These are phyloP conservation scores for Rubus parviflorus DNA, from an alignment of 306 rosid species.

Conservation along the genomic window DNA sequence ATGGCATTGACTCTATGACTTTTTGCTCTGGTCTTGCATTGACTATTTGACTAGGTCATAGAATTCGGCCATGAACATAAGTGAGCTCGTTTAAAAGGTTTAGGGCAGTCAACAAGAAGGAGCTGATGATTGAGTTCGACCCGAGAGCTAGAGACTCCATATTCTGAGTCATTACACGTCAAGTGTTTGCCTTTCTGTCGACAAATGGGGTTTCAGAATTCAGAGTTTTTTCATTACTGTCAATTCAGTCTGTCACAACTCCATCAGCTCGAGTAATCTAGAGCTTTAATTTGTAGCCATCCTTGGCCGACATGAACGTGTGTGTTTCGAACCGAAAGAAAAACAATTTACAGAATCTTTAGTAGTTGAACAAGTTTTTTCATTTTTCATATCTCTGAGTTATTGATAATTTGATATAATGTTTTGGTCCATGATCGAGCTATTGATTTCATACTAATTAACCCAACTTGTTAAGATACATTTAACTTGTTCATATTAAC, in stretches of 20 bases:
- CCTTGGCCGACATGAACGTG: not conserved
- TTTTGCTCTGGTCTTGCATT: conserved; percentile 1
- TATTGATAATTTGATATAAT: not conserved
- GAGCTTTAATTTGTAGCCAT: not conserved
- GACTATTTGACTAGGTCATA: conserved; percentile 1
- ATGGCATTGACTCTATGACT: not conserved
- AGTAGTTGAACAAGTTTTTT: not conserved
- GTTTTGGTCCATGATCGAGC: not conserved
- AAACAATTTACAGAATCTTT: not conserved
- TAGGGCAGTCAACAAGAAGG: not conserved
- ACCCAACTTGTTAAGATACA: not conserved
- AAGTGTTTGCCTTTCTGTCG: conserved; percentile 9
- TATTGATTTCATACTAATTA: not conserved
- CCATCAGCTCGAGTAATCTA: not conserved
- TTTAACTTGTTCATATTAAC: not conserved
- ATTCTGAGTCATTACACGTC: not conserved
- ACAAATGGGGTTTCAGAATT: conserved; percentile 4
- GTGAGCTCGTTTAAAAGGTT: not conserved
- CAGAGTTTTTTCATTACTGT: not conserved
- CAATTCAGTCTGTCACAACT: not conserved
- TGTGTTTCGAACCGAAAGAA: not conserved
- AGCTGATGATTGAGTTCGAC: not conserved
- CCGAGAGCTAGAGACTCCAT: too few relatives aligned
- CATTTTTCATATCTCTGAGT: not conserved
- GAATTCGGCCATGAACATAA: not conserved